A percentile compares a stretch with the other conserved stretches of the same genome.
phyloP scores from a whole-genome alignment of 2,329 filamentous ascomycete genomes.

The Colletotrichum sp. region DNA sequence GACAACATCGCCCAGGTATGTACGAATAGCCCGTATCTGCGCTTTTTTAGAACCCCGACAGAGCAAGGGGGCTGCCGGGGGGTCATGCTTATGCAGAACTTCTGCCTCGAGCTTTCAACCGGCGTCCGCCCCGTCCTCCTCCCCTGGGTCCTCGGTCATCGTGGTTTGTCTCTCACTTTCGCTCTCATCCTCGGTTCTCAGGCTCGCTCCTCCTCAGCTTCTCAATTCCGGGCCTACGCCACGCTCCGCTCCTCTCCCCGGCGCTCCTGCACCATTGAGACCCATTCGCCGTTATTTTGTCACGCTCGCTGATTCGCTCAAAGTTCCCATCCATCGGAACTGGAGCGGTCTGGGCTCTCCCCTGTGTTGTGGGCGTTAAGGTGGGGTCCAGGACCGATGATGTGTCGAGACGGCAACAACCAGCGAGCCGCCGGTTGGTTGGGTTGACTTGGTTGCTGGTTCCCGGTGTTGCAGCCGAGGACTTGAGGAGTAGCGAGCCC shows the following conservation, averaged over 20 bases:
- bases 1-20: slow-evolving; percentile 22
- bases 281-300: background rate
- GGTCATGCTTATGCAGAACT: background rate
- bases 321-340: background rate
- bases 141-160: background rate
- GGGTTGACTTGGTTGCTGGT: background rate
- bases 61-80: background rate
- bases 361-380: background rate
- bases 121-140: background rate
- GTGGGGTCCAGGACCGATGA: background rate
- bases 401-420: background rate
- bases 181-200: background rate
- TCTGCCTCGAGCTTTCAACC: background rate
- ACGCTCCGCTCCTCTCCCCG: background rate
- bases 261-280: background rate
- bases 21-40: slow-evolving; percentile 6
- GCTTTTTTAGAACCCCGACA: background rate
- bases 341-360: slow-evolving; percentile 1
- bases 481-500: background rate
- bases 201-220: background rate
- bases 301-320: background rate
- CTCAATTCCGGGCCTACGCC: background rate
- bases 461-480: background rate
- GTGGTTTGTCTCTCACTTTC: background rate
- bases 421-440: background rate